Evolutionary conservation across 148 eudicot species (phyloP).

Genomic region (Euryodendron excelsum): DNA sequence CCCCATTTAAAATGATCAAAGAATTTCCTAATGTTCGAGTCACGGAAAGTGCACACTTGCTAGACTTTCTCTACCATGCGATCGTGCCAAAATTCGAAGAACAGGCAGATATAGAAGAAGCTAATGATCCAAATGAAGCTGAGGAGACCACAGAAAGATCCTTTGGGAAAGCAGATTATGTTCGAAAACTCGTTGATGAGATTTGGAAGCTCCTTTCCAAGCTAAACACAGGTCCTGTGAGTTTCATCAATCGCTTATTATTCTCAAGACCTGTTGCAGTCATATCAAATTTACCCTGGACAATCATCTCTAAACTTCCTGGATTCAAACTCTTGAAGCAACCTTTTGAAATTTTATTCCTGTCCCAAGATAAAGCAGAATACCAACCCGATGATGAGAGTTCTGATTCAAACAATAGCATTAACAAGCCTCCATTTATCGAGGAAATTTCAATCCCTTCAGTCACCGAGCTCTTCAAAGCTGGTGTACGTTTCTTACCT

Average conservation of each 20-base stretch:
- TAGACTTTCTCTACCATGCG: slow-evolving; percentile 33
- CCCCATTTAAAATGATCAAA: slow-evolving; percentile 29
- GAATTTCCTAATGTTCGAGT: neutral
- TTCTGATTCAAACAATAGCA: neutral
- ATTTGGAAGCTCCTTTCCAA: neutral
- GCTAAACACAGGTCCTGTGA: neutral
- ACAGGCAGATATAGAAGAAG: neutral
- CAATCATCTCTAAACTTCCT: slow-evolving; percentile 11
- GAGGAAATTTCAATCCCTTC: slow-evolving; percentile 38
- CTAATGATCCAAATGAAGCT: slow-evolving; percentile 8
- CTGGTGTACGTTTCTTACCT: slow-evolving; percentile 29
- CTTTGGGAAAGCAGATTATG: neutral
- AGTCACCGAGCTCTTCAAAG: slow-evolving; percentile 20
- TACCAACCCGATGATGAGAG: slow-evolving; percentile 6
- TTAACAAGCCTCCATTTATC: slow-evolving; percentile 15
- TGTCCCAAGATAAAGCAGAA: neutral
- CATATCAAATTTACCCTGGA: slow-evolving; percentile 12
- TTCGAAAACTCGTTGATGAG: neutral
- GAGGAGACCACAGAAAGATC: slow-evolving; percentile 3
- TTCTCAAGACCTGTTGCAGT: slow-evolving; percentile 5
- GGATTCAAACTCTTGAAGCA: slow-evolving; percentile 8
- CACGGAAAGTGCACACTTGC: slow-evolving; percentile 23
- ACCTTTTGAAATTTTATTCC: slow-evolving; percentile 22
- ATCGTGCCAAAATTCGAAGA: slow-evolving; percentile 22
- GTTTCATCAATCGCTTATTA: neutral